Base-by-base conservation (phyloP, 2,329 filamentous ascomycete genomes). In the Alternaria sp. region DNA sequence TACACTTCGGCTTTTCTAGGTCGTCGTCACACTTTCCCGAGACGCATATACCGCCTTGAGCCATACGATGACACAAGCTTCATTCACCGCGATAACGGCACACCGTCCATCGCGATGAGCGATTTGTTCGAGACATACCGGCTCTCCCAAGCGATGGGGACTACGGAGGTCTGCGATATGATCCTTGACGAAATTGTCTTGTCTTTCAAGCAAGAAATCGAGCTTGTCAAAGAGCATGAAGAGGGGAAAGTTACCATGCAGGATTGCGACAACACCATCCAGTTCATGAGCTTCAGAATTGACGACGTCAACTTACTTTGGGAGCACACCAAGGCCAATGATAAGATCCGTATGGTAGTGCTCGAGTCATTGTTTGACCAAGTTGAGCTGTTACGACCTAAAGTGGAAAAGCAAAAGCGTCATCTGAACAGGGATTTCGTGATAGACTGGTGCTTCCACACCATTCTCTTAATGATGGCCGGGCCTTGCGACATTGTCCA, bases 301-400 rank as follows among this genome's bases (percentile, higher is more conserved):
- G 32, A 47, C 6, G 61, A 63, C 19, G 17, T 68, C 23, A 55
- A 43, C 25, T 30, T 49, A 17, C 50, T 66, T 8, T 68, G 50
- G 49, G 13, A 43, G 6, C 43, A 55, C 6, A 66, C 63, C 15
- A 32, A 54, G 6, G 9, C 17, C 3, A n/a, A 50, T 26, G 66
- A 67, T 30, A 61, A 59, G 1, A 57, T 65, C 12, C 59, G 64
- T 11, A 53, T 40, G 12, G 43, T 68, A 6, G 26, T 64, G n/a
- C 19, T 65, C 15, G 64, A 68, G 19, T 40, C 36, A 40, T 40
- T 40, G 36, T 40, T 40, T 17, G 36, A 40, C 15, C n/a, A 40
- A 40, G 36, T 23, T 4, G 19, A 23, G 15, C 12, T 23, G 21
- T 13, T 46, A 23, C 12, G 23, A 23, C 21, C 3, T 12, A 15